Evolutionary conservation across 129 eudicot species (phyloP).

Genomic region (Centrapalus pauciflorus): DNA sequence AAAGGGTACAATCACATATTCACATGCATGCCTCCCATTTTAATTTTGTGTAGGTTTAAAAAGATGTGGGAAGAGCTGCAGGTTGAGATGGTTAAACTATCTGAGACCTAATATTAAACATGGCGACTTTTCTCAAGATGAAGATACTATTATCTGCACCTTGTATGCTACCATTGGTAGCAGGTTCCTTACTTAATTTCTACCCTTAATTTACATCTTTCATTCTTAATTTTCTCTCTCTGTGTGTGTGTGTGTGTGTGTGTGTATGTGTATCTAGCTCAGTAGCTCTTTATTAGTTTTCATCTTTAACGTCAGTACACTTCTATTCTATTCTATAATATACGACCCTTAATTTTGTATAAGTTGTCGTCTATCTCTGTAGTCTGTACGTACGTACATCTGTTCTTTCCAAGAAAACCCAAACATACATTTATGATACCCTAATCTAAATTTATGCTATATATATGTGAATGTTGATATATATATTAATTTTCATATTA

Average conservation of each 20-base stretch:
- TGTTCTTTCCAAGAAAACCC: slow-evolving; percentile 12
- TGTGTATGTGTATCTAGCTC: no score
- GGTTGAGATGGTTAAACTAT: slow-evolving; percentile 87
- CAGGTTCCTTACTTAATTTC: slow-evolving; percentile 55
- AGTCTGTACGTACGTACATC: slow-evolving; percentile 13
- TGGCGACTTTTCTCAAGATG: slow-evolving; percentile 91
- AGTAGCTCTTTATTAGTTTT: neutral
- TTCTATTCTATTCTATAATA: no score
- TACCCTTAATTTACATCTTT: neutral
- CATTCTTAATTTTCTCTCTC: no score
- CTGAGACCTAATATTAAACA: slow-evolving; percentile 91
- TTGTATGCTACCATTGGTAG: slow-evolving; percentile 85
- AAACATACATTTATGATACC: slow-evolving; percentile 12
- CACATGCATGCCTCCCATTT: no score
- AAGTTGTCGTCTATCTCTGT: neutral
- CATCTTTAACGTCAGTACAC: no score
- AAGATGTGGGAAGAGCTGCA: slow-evolving; percentile 78
- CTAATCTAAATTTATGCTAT: neutral
- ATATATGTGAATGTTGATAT: neutral
- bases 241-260: no score
- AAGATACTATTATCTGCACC: slow-evolving; percentile 78
- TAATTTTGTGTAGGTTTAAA: slow-evolving; percentile 34
- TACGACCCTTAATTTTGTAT: slow-evolving; percentile 1
- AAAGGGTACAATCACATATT: no score
- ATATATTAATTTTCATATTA: neutral